Percentiles rank a stretch among this genome's conserved stretches.
phyloP scores from a whole-genome alignment of 2,329 filamentous ascomycete genomes.

The Akanthomyces uredinophilus region DNA sequence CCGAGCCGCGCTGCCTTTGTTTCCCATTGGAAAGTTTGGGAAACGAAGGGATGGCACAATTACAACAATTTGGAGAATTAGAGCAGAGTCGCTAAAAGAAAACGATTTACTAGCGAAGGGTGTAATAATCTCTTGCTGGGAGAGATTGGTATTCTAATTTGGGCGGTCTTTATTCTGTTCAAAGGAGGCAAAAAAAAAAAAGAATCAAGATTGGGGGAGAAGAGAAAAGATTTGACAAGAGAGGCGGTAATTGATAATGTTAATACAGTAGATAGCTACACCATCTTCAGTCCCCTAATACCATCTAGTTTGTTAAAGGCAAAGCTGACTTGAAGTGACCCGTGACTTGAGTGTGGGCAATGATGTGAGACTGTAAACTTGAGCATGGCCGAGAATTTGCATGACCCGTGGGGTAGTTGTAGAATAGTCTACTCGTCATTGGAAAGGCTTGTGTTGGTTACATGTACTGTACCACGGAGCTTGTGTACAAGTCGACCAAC shows the following conservation, averaged over 20 bases:
- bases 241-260: slow-evolving; percentile 6
- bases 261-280: not conserved
- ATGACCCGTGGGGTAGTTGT: too few relatives aligned
- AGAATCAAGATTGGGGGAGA: not conserved
- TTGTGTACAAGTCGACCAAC: too few relatives aligned
- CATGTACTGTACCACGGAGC: too few relatives aligned
- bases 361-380: too few relatives aligned
- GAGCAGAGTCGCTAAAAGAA: too few relatives aligned
- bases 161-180: not conserved
- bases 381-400: too few relatives aligned
- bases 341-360: too few relatives aligned
- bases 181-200: not conserved
- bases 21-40: too few relatives aligned
- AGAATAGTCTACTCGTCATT: too few relatives aligned
- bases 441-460: too few relatives aligned
- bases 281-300: not conserved
- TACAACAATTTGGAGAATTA: not conserved
- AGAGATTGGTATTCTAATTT: not conserved
- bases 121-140: not conserved
- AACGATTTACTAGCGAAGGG: not conserved
- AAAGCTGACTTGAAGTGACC: not conserved
- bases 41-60: too few relatives aligned
- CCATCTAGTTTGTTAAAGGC: not conserved
- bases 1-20: not conserved
- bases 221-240: not conserved